Evolutionary conservation across 2,329 filamentous ascomycete genomes (phyloP).

Genomic region (Phialophora tarda): DNA sequence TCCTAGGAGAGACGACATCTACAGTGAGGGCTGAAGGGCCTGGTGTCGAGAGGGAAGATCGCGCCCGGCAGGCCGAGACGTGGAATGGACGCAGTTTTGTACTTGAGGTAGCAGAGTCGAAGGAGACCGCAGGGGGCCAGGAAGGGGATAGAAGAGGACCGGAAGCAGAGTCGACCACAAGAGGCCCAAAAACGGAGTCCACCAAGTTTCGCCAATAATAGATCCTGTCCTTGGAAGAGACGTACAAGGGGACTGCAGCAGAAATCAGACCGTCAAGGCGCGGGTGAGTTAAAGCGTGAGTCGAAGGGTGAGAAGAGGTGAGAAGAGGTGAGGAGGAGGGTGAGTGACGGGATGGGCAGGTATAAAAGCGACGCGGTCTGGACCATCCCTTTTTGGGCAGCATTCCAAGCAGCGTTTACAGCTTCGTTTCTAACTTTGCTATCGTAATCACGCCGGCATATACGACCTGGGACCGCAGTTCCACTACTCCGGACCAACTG

Average conservation of each 20-base stretch:
- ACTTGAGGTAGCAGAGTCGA: constrained; percentile 3
- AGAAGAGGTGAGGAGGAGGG: constrained; percentile 5
- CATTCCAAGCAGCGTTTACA: neutral
- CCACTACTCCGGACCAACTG: no score
- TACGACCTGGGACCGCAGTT: no score
- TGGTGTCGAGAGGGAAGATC: constrained; percentile 1
- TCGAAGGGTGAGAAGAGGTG: constrained; percentile 8
- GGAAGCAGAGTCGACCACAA: constrained; percentile 1
- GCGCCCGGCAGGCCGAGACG: constrained; percentile 4
- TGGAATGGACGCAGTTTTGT: constrained; percentile 4
- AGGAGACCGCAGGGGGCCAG: constrained; percentile 3
- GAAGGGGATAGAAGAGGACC: constrained; percentile 5
- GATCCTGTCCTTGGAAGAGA: constrained; percentile 9
- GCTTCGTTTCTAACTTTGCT: neutral
- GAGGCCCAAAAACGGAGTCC: constrained; percentile 9
- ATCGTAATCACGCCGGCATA: no score
- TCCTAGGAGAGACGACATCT: constrained; percentile 4
- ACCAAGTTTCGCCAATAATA: constrained; percentile 17
- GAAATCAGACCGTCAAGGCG: constrained; percentile 14
- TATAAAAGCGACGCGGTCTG: constrained; percentile 1
- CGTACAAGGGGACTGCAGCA: constrained; percentile 8
- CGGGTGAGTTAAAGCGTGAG: constrained; percentile 12
- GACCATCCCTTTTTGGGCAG: neutral
- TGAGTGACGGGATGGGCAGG: constrained; percentile 1
- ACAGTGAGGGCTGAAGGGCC: constrained; percentile 6